Evolutionary conservation across 2,329 filamentous ascomycete species (phyloP), one percentile per base, ranked within the genome.

Genomic region (Capronia coronata): DNA sequence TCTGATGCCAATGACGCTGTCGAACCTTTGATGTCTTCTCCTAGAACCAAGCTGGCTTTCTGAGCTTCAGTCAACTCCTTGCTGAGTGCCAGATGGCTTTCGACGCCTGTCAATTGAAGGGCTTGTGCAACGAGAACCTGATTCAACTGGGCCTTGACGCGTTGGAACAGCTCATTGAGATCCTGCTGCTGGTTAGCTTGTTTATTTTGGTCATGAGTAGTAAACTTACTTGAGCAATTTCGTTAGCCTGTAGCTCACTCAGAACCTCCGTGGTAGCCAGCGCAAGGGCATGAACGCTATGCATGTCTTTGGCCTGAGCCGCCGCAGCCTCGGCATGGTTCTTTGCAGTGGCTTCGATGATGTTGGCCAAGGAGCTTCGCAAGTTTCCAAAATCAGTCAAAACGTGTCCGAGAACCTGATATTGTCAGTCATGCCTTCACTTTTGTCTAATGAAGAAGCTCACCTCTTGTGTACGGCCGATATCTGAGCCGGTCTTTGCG

Each of bases 371-470:
- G 5, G 49, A n/a, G 11, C 40, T 35, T 40, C 46, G 35, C 19
- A 56, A 38, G n/a, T 14, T 49, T 16, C n/a, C 21, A 16, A 54
- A 56, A 39, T 56, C 50, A 11, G 48, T 40, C 27, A 56, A 22
- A 2, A 54, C 34, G 19, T 45, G n/a, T 43, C 30, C 40, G 2
- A 56, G 38, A 21, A 46, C 43, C 54, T 56, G 21, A 9, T 10
- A n/a, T n/a, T 16, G 38, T 46, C 21, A 43, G 21, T 37, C 3
- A 5, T 23, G 13, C 16, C 30, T 37, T 21, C 14, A 14, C 14
- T 7, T 14, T 1, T 2, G 19, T 3, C 8, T 11, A 38, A 8
- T 34, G 23, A 23, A 18, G 9, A 18, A 38, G 23, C 50, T 42
- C 34, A 54, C 54, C 32, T 54, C 51, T n/a, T 25, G 48, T 16